phyloP scores from a whole-genome alignment of 1,284 basidiomycete genomes.

The Meripilus lineatus region DNA sequence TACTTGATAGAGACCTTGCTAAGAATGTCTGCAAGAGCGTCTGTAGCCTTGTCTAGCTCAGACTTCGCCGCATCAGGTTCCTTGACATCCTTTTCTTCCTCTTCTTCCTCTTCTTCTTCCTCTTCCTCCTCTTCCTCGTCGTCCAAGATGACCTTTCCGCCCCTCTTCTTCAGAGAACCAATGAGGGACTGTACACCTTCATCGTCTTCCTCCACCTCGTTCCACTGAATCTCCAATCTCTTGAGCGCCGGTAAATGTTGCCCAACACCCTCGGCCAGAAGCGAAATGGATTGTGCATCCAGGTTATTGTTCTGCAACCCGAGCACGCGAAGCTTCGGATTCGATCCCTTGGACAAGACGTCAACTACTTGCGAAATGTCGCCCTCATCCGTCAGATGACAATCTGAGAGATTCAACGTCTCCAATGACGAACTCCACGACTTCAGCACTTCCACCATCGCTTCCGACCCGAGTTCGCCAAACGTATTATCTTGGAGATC shows the following conservation, averaged over 20 bases:
- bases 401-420: constrained; percentile 89
- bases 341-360: constrained; percentile 67
- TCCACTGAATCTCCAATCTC: constrained; percentile 82
- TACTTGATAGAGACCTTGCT: constrained; percentile 45
- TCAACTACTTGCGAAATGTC: constrained; percentile 62
- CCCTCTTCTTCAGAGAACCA: constrained; percentile 64
- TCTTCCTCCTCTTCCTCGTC: constrained; percentile 82
- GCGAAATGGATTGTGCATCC: constrained; percentile 61
- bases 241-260: constrained; percentile 55
- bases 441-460: constrained; percentile 69
- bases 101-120: constrained; percentile 63
- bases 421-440: constrained; percentile 73
- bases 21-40: constrained; percentile 58
- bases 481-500: constrained; percentile 98
- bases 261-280: constrained; percentile 65
- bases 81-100: constrained; percentile 36
- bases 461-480: constrained; percentile 68
- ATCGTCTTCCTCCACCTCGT: constrained; percentile 74
- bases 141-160: constrained; percentile 50
- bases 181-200: constrained; percentile 65
- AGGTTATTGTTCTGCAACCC: constrained; percentile 91
- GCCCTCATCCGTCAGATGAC: constrained; percentile 71
- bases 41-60: constrained; percentile 35
- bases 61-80: constrained; percentile 21
- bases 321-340: constrained; percentile 69